Evolutionary conservation across 139 green algal genomes (phyloP), one percentile per base, ranked within the genome.

Genomic region (Chlamydomonas sp.): DNA sequence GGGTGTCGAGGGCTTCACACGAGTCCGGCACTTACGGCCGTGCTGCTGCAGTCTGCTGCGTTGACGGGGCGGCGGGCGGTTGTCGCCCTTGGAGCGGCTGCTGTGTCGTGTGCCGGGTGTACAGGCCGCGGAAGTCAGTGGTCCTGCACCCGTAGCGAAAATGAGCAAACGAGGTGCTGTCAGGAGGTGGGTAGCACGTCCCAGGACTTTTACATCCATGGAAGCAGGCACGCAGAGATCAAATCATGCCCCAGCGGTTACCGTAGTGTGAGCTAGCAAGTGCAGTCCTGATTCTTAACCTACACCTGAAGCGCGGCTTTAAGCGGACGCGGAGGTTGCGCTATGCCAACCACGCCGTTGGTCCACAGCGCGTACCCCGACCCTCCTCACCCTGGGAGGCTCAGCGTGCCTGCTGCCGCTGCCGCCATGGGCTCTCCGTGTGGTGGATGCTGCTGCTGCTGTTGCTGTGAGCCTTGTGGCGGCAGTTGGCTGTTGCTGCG

Each of bases 401-500:
- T 10, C 66, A 71, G 66, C 10, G 66, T 71, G 12, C 12, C 66
- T 14, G 66, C 66, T 71, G 66, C 9, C 66, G 12, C 66, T 18
- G 66, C 12, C 66, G 10, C 66, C 66, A 71, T 18, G 12, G 12
- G 66, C 12, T 10, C 10, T 71, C 12, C 66, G 10, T 14, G 12
- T 71, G 66, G 12, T 71, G 10, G 66, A 71, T 71, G 49, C 31
- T 1, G 79, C 79, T 1, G 5, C 9, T 74, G 31, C 57, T 59
- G 16, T 67, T 58, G 67, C 4, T 8, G 14, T 7, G 10, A 71
- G 63, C 60, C 31, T 49, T 49, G 31, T 49, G 31, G 59, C 4
- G 73, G 16, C 57, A 73, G 68, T 20, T 83, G 75, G 75, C 84
- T 88, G 63, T 71, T 31, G 61, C 49, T 15, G 72, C 60, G 74